Evolutionary conservation across 768 basidiomycete genomes (phyloP), one percentile per base, ranked within the genome.

Genomic region (Ramaria rubella): DNA sequence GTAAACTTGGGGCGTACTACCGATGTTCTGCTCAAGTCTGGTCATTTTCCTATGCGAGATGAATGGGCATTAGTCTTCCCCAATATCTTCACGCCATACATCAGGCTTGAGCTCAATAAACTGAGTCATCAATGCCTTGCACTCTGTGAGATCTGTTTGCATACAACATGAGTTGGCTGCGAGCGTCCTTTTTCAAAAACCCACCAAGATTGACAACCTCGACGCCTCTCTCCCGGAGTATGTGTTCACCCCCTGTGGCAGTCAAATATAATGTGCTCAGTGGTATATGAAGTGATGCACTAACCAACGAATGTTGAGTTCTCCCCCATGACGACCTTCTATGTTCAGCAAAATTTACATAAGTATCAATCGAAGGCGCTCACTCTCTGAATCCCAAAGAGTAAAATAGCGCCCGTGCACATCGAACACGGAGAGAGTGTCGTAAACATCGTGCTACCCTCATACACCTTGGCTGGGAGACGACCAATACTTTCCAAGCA

Each of bases 41-140:
- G n/a, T 3, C 36, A 38, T 3, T 38, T 38, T n/a, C 36, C 3
- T 12, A 2, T 38, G 36, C 36, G n/a, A 3, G 36, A n/a, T n/a
- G 36, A 38, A 38, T 38, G 14, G n/a, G 14, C 36, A 43, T 58
- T 50, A 55, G n/a, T 23, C 60, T 60, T 78, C 77, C 21, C 82
- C 83, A 44, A 83, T 82, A 66, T 85, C 83, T 62, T 83, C 82
- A 60, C 77, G 72, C 81, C 81, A 83, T 17, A 84, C 78, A 70
- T 82, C 75, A 29, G 81, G 83, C 7, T 77, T 75, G 58, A 77
- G 74, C 26, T 67, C 59, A 44, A 86, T 84, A 64, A 84, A 87
- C 40, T 68, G 70, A 7, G 51, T 45, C 83, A 86, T 82, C 59
- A 85, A 62, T 6, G 67, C 68, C 62, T 77, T 79, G 66, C 83